Percentiles rank a stretch among this genome's conserved stretches.
These are phyloP conservation scores for Cladosporium austrohemisphaericum DNA, from an alignment of 2,329 filamentous ascomycete species.

Conservation along the genomic window DNA sequence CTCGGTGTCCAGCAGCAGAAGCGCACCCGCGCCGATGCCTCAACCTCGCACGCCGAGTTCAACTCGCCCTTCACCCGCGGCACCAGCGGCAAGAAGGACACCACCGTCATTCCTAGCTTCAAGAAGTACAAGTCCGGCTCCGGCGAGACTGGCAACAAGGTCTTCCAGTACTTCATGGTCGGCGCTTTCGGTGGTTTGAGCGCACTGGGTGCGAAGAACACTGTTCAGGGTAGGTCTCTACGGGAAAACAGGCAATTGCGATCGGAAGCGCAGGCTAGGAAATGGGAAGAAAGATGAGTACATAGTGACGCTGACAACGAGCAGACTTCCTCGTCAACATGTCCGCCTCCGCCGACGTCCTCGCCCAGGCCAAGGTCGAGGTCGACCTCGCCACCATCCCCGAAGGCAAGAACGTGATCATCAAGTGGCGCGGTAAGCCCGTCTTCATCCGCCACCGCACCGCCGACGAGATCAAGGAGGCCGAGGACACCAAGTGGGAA, in stretches of 20 bases:
- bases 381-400: constrained; percentile 88
- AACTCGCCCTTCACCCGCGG: constrained; percentile 54
- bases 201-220: constrained; percentile 93
- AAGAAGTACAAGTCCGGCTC: constrained; percentile 87
- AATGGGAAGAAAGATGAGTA: not conserved
- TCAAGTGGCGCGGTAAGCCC: constrained; percentile 99
- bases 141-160: constrained; percentile 71
- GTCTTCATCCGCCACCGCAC: constrained; percentile 99
- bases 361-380: constrained; percentile 99
- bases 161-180: constrained; percentile 98
- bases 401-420: constrained; percentile 99
- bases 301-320: constrained; percentile 2
- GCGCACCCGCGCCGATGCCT: constrained; percentile 39
- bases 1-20: constrained; percentile 36
- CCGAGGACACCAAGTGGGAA: constrained; percentile 80
- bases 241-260: not conserved
- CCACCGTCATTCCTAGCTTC: constrained; percentile 81
- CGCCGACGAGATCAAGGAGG: constrained; percentile 85
- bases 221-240: constrained; percentile 78
- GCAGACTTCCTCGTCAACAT: constrained; percentile 99
- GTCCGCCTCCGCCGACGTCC: constrained; percentile 96
- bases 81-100: constrained; percentile 38
- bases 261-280: not conserved
- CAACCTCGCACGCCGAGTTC: constrained; percentile 42
- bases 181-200: constrained; percentile 88